These are phyloP conservation scores for Coemansia biformis DNA, from an alignment of 192 early-diverging fungal species.

Conservation along the genomic window DNA sequence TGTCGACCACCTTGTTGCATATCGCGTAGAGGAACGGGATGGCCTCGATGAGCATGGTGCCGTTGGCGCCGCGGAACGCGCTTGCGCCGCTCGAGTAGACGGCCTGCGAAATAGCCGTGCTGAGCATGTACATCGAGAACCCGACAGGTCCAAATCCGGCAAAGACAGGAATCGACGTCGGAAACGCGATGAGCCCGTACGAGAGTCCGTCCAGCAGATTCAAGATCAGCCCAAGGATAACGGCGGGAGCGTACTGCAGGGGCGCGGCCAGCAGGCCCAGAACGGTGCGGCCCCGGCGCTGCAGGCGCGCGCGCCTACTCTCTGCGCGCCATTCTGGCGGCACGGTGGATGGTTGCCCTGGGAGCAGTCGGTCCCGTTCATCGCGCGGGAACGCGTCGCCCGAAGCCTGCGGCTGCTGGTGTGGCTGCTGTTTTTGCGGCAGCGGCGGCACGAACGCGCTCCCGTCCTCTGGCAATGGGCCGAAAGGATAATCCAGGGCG, in stretches of 20 bases:
- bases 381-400: constrained; percentile 1
- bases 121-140: constrained; percentile 93
- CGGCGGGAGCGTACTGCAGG: constrained; percentile 76
- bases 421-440: no score
- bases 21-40: constrained; percentile 89
- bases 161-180: constrained; percentile 66
- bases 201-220: constrained; percentile 91
- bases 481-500: no score
- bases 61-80: constrained; percentile 85
- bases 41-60: constrained; percentile 82
- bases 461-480: no score
- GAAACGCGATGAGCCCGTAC: constrained; percentile 91
- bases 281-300: constrained; percentile 18
- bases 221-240: constrained; percentile 81
- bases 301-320: constrained; percentile 8
- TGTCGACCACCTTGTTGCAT: constrained; percentile 58
- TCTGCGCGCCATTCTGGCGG: constrained; percentile 9
- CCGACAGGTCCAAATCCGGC: constrained; percentile 72
- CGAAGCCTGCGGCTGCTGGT: constrained; percentile 8
- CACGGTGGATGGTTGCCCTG: constrained; percentile 1
- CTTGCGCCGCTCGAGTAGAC: constrained; percentile 78
- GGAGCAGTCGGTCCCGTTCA: constrained; percentile 16
- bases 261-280: constrained; percentile 44
- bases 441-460: no score
- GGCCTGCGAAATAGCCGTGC: constrained; percentile 66